phyloP scores from a whole-genome alignment of 805 yeast genomes.

The Metschnikowia rubicola region DNA sequence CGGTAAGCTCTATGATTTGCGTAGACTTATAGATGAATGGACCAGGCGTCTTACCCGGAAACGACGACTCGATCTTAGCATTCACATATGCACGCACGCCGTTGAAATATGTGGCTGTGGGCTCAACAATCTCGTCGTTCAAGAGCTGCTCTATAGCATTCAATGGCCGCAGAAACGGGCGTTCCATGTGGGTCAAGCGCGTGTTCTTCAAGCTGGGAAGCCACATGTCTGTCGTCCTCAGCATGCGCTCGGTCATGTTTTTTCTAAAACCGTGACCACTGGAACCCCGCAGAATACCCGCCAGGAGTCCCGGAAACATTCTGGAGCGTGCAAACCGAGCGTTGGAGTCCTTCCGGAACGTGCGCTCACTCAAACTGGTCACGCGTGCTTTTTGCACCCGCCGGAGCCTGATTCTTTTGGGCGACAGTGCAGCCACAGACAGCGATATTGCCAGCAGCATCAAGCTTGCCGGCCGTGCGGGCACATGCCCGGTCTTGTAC shows the following conservation, averaged over 20 bases:
- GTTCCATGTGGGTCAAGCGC: slow-evolving; percentile 47
- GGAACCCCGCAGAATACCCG: background rate
- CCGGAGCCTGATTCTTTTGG: background rate
- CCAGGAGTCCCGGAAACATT: background rate
- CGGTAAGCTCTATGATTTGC: slow-evolving; percentile 5
- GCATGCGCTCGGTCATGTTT: slow-evolving; percentile 48
- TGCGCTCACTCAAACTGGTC: slow-evolving; percentile 6
- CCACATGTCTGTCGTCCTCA: slow-evolving; percentile 52
- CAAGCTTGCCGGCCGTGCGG: background rate
- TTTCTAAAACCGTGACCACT: slow-evolving; percentile 45
- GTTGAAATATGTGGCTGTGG: slow-evolving; percentile 35
- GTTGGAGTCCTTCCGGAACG: slow-evolving; percentile 3
- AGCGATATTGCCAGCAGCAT: background rate
- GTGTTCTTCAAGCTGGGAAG: slow-evolving; percentile 60
- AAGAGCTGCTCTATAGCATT: slow-evolving; percentile 39
- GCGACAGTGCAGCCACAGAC: background rate
- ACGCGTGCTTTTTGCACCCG: background rate
- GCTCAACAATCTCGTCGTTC: slow-evolving; percentile 30
- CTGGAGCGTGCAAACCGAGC: background rate
- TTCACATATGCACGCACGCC: background rate
- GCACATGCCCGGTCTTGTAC: slow-evolving; percentile 13
- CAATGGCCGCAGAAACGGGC: slow-evolving; percentile 51
- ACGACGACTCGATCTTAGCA: slow-evolving; percentile 5
- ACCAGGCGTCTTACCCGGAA: background rate
- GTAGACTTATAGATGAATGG: slow-evolving; percentile 4